phyloP scores from a whole-genome alignment of 305 asterid species.

The Rubia tinctorum region DNA sequence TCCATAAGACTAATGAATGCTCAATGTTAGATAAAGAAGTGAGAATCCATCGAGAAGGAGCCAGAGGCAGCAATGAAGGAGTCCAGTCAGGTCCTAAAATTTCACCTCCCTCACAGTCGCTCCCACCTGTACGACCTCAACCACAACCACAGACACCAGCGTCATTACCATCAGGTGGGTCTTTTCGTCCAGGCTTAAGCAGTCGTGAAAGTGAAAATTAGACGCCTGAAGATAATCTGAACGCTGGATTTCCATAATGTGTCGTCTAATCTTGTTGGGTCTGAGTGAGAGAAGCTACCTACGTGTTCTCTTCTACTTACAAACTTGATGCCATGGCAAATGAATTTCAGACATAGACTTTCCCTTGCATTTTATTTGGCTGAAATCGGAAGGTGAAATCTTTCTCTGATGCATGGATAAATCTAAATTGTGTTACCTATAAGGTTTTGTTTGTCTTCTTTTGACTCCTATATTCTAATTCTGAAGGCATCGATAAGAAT shows the following conservation, averaged over 20 bases:
- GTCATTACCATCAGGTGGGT: slow-evolving; percentile 51
- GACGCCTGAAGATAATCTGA: background rate
- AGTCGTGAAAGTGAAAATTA: background rate
- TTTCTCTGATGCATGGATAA: background rate
- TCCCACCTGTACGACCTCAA: slow-evolving; percentile 37
- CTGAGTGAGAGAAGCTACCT: background rate
- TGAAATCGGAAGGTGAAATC: background rate
- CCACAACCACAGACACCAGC: slow-evolving; percentile 30
- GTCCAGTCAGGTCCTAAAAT: slow-evolving; percentile 33
- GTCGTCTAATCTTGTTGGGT: background rate
- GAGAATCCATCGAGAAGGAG: slow-evolving; percentile 39
- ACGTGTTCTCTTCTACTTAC: background rate
- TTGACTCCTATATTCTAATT: background rate
- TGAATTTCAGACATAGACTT: background rate
- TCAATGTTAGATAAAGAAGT: slow-evolving; percentile 36
- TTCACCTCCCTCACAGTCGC: slow-evolving; percentile 35
- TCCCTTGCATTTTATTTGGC: background rate
- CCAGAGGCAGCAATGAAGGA: slow-evolving; percentile 34
- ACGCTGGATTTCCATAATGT: background rate
- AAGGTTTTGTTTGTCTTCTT: background rate
- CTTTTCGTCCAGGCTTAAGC: slow-evolving; percentile 2
- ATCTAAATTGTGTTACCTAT: background rate
- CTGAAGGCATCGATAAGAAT: slow-evolving; percentile 1
- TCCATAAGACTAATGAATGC: slow-evolving; percentile 6
- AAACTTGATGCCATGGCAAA: background rate